Percentiles rank a stretch among this genome's conserved stretches.
These are phyloP conservation scores for Gaultheria prostrata DNA, from an alignment of 148 eudicot species.

Conservation along the genomic window DNA sequence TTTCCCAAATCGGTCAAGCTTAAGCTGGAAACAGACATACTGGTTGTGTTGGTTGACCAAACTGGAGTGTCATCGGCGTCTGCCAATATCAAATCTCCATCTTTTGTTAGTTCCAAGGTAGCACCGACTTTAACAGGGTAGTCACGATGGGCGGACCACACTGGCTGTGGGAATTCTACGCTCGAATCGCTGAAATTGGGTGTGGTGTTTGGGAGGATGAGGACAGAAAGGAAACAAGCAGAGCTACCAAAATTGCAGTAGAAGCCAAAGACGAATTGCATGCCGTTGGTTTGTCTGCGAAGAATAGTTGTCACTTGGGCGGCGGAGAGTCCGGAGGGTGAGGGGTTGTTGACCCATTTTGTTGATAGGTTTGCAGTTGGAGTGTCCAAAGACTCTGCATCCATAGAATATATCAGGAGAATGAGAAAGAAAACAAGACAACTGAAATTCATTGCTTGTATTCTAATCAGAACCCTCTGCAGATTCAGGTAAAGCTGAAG, in stretches of 20 bases:
- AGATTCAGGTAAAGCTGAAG: neutral
- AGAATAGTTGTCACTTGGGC: neutral
- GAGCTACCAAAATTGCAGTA: neutral
- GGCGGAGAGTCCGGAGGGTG: neutral
- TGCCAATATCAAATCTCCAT: conserved; percentile 24
- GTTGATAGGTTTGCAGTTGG: neutral
- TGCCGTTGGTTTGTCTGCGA: neutral
- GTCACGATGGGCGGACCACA: conserved; percentile 34
- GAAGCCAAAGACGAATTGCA: neutral
- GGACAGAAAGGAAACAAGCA: conserved; percentile 6
- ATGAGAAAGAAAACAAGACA: neutral
- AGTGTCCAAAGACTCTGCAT: neutral
- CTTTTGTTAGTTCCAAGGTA: conserved; percentile 22
- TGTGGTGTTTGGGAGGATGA: neutral
- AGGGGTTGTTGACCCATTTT: neutral
- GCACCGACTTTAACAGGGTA: conserved; percentile 17
- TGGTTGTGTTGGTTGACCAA: conserved; percentile 30
- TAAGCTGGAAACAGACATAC: conserved; percentile 21
- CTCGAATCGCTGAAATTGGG: neutral
- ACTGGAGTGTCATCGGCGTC: conserved; percentile 25
- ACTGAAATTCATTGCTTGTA: neutral
- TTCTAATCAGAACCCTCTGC: neutral
- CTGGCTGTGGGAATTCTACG: neutral
- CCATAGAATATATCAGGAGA: neutral
- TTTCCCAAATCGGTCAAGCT: conserved; percentile 29